Base-by-base conservation (phyloP, 2,329 filamentous ascomycete species). In the Coniochaeta sp. region DNA sequence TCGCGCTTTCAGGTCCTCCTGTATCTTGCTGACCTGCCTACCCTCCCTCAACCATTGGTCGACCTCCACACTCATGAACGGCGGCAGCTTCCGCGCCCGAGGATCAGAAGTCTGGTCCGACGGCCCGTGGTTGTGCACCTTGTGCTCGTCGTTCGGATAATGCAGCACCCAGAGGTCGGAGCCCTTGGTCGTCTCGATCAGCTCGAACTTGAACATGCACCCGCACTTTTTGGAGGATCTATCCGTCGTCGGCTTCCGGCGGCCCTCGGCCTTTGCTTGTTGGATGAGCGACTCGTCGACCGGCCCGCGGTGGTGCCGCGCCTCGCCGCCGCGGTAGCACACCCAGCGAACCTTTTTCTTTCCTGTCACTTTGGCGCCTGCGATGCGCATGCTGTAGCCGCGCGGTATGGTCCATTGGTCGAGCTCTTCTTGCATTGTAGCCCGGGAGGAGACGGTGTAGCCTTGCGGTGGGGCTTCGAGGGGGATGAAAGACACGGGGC, bases 331-430 rank as follows among this genome's bases (percentile, higher is more conserved):
- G 26, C 72, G 71, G 64, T 73, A 74, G 62, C 72, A 74, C 56
- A 74, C 71, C 70, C 72, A 73, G 43, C 72, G 71, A 59, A 74
- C 72, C 62, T 74, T 74, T 62, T 70, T 70, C 57, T 71, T 72
- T 63, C 71, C 72, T 57, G 71, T 70, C 34, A 71, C 70, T 16
- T 72, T 72, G 38, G 71, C 72, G 54, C 72, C 72, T 58, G 71
- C 72, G 66, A 74, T 73, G 63, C 72, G 72, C 72, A 74, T 72
- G 65, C 70, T 72, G 65, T 74, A 74, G 38, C 72, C 72, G 44
- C 71, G 71, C 11, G 71, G 71, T 22, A 74, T 67, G 24, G 72
- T 74, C 68, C 67, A 74, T 55, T 63, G 59, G 65, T 74, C 72
- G 1, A 74, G 71, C 66, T 73, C 71, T 28, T 72, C 70, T 62